These are phyloP conservation scores for Hansfordia pulvinata DNA, from an alignment of 2,329 filamentous ascomycete genomes.

Conservation along the genomic window DNA sequence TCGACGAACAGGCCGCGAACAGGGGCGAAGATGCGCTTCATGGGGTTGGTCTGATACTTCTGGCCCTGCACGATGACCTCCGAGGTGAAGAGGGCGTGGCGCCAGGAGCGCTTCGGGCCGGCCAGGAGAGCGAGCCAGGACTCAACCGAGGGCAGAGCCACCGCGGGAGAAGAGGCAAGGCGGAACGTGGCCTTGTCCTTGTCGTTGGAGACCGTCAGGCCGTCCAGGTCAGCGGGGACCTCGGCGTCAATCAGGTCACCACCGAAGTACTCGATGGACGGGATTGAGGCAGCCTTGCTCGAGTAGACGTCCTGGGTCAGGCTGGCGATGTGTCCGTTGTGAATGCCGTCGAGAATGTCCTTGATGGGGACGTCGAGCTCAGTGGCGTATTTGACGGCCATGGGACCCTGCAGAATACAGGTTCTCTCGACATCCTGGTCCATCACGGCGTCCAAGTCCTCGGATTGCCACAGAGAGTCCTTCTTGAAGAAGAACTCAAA, in stretches of 20 bases:
- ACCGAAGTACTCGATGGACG: slow-evolving; percentile 87
- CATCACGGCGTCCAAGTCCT: slow-evolving; percentile 91
- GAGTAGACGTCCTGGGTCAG: slow-evolving; percentile 71
- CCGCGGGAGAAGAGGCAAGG: slow-evolving; percentile 60
- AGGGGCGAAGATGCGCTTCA: slow-evolving; percentile 82
- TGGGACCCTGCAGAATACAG: slow-evolving; percentile 91
- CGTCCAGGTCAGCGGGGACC: slow-evolving; percentile 67
- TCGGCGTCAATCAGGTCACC: slow-evolving; percentile 66
- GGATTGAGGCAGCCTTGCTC: slow-evolving; percentile 60
- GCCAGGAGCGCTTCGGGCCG: slow-evolving; percentile 77
- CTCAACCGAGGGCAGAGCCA: slow-evolving; percentile 63
- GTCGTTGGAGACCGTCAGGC: slow-evolving; percentile 72
- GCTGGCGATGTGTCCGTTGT: slow-evolving; percentile 71
- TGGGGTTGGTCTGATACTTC: slow-evolving; percentile 94
- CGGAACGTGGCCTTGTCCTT: slow-evolving; percentile 71
- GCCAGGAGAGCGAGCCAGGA: slow-evolving; percentile 83
- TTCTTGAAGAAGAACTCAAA: slow-evolving; percentile 99
- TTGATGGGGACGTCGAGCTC: slow-evolving; percentile 87
- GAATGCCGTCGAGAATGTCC: slow-evolving; percentile 84
- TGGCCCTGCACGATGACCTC: slow-evolving; percentile 92
- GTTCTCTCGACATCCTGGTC: slow-evolving; percentile 92
- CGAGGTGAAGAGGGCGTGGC: slow-evolving; percentile 84
- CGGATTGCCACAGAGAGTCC: slow-evolving; percentile 97
- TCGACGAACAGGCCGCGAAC: slow-evolving; percentile 80
- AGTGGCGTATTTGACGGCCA: slow-evolving; percentile 81